A percentile compares a stretch with the other conserved stretches of the same genome.
Conservation (phyloP, 2,329 filamentous ascomycete genomes). For the Cladophialophora yegresii region DNA sequence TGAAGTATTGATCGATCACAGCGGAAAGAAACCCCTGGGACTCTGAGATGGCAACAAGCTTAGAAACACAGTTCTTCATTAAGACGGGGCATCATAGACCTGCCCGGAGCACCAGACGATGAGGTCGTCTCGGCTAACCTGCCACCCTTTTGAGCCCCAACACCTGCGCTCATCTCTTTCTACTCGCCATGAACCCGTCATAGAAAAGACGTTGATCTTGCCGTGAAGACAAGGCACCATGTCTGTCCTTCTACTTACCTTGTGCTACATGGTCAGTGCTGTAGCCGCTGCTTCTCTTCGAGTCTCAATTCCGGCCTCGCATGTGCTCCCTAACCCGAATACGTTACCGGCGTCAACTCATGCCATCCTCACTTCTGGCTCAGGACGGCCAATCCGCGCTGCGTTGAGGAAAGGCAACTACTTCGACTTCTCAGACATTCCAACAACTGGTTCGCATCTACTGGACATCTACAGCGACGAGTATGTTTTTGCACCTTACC, state of each 20-base stretch:
- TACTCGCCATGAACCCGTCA: neutral
- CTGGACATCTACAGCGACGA: slow-evolving; percentile 76
- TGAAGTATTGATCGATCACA: no score
- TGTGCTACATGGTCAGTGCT: neutral
- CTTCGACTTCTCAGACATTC: slow-evolving; percentile 73
- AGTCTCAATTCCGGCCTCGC: slow-evolving; percentile 47
- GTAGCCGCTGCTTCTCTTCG: slow-evolving; percentile 23
- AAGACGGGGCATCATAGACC: neutral
- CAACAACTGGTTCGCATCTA: slow-evolving; percentile 68
- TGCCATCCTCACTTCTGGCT: slow-evolving; percentile 50
- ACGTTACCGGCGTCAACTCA: slow-evolving; percentile 51
- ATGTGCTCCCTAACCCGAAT: slow-evolving; percentile 47
- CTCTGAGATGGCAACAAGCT: no score
- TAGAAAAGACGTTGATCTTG: neutral
- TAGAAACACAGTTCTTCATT: neutral
- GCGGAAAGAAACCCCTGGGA: no score
- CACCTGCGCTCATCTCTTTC: neutral
- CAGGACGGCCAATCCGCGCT: slow-evolving; percentile 49
- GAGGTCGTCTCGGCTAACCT: neutral
- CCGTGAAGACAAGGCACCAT: neutral
- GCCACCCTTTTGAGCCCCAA: neutral
- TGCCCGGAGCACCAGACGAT: neutral
- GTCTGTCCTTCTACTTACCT: neutral
- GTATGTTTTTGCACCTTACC: slow-evolving; percentile 73
- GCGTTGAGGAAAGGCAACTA: slow-evolving; percentile 55